phyloP scores from a whole-genome alignment of 2,329 filamentous ascomycete genomes.

The Colletotrichum higginsianum region DNA sequence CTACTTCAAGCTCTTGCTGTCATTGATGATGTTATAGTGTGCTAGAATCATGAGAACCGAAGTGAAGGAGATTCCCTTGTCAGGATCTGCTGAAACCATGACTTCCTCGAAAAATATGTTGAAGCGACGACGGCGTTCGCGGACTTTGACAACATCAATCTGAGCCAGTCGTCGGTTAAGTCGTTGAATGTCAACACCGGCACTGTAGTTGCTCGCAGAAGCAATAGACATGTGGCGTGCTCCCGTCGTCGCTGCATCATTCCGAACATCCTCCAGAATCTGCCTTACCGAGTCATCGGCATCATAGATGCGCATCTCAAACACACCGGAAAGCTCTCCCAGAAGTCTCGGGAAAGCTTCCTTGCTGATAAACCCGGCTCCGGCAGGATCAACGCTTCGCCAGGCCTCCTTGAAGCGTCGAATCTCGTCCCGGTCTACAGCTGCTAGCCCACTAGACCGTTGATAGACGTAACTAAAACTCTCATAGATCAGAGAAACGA shows the following conservation, averaged over 20 bases:
- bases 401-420: constrained; percentile 98
- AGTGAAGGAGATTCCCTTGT: constrained; percentile 92
- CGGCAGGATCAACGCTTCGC: constrained; percentile 94
- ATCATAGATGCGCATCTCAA: constrained; percentile 97
- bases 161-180: constrained; percentile 80
- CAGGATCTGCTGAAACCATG: constrained; percentile 90
- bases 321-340: constrained; percentile 93
- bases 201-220: constrained; percentile 65
- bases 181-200: constrained; percentile 79
- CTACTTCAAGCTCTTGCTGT: constrained; percentile 92
- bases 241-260: constrained; percentile 54
- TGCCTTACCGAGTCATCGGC: constrained; percentile 88
- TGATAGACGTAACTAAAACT: constrained; percentile 99
- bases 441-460: constrained; percentile 90
- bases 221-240: constrained; percentile 70
- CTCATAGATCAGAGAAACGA: constrained; percentile 98
- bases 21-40: constrained; percentile 98
- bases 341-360: constrained; percentile 90
- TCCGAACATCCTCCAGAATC: constrained; percentile 87
- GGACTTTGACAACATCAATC: constrained; percentile 83
- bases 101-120: constrained; percentile 99
- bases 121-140: constrained; percentile 81
- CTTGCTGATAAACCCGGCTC: constrained; percentile 91
- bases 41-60: constrained; percentile 94
- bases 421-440: constrained; percentile 93